Evolutionary conservation across 176 grass and related monocot genomes (phyloP), one percentile per base, ranked within the genome.

Genomic region (Musa acuminata): DNA sequence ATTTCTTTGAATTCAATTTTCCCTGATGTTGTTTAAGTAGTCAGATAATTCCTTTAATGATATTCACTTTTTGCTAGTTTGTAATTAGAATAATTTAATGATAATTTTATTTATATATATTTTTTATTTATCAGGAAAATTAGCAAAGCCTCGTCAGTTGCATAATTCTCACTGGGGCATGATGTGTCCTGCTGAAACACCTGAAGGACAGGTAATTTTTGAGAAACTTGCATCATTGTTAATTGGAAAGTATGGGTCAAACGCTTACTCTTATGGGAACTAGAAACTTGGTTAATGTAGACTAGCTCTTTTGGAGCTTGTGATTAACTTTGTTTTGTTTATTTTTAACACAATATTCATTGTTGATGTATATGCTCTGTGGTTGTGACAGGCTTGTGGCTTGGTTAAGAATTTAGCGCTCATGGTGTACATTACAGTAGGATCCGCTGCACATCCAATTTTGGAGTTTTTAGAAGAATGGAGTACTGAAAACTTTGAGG

Each of bases 131-230:
- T 82, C 81, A 99, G 95, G 94, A 16, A 99, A 99, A 80, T 69
- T 99, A 82, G 95, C 90, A 70, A 99, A 91, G 76, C 95, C 90
- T 72, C 95, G 95, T 29, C 95, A 99, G 76, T 87, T 99, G 82
- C 95, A 99, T 78, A 99, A 99, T 86, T 99, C 95, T 73, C 95
- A 99, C 57, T 99, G 95, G 95, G 95, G 95, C 75, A 99, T 99
- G 95, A 94, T 99, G 95, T 99, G 95, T 87, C 95, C 95, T 82
- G 90, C 95, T 83, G 95, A 99, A 99, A 99, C 95, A 82, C 90
- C 95, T 22, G 95, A 99, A 86, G 90, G 95, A 69, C 95, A 99
- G 84, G 95, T 98, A 82, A 83, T 26, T 77, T 72, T 4, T 49
- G 13, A 26, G 19, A 14, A 57, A 25, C 24, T 66, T 16, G 20